Evolutionary conservation across 352 stramenopile genomes (phyloP).

Genomic region (Pythium inflatum): DNA sequence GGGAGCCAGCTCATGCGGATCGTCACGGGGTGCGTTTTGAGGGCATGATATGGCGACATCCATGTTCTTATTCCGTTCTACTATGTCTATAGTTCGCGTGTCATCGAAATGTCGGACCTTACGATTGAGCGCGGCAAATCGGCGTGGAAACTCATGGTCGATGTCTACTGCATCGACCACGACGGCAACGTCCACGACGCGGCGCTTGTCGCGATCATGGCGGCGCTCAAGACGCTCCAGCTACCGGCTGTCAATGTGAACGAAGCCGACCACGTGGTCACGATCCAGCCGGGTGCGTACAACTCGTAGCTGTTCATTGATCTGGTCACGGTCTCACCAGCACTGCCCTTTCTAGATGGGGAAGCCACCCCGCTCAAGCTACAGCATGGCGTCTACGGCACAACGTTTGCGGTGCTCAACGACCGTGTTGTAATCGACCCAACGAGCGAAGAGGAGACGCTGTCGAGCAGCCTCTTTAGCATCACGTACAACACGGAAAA

Average conservation of each 20-base stretch:
- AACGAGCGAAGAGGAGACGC: constrained; percentile 72
- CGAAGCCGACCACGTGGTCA: constrained; percentile 72
- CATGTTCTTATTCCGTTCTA: no score
- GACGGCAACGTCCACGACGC: constrained; percentile 83
- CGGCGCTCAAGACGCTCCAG: constrained; percentile 63
- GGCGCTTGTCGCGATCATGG: constrained; percentile 70
- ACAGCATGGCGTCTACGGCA: constrained; percentile 64
- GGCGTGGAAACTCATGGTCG: constrained; percentile 82
- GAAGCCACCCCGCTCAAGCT: constrained; percentile 52
- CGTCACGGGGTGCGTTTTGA: constrained; percentile 55
- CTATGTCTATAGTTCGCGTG: constrained; percentile 49
- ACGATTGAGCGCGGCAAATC: constrained; percentile 76
- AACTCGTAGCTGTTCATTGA: background rate
- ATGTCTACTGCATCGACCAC: constrained; percentile 81
- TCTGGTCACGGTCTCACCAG: no score
- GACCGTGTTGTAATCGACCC: constrained; percentile 67
- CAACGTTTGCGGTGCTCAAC: constrained; percentile 69
- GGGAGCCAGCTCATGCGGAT: constrained; percentile 76
- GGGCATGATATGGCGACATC: background rate
- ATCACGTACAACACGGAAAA: constrained; percentile 68
- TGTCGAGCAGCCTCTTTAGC: constrained; percentile 58
- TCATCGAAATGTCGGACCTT: constrained; percentile 79
- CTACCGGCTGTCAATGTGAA: constrained; percentile 68
- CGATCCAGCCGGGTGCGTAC: constrained; percentile 59
- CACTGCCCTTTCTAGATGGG: constrained; percentile 61